Conservation (phyloP, 2,329 filamentous ascomycete species). For the Xylaria sp. region DNA sequence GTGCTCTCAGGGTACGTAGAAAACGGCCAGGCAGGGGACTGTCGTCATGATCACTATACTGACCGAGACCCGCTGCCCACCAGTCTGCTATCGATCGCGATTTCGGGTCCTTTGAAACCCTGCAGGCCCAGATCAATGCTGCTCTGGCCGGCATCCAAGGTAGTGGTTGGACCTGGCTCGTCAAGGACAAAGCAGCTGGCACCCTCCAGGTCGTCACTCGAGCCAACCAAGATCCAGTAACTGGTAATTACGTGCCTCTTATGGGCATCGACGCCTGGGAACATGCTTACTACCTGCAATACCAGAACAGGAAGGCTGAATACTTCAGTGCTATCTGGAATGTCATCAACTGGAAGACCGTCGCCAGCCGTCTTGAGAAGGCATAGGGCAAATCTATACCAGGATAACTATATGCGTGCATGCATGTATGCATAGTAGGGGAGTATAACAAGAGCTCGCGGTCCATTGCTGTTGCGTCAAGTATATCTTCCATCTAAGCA, state of each 20-base stretch:
- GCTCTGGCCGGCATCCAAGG: constrained; percentile 69
- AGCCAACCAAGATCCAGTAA: constrained; percentile 71
- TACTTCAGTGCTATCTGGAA: constrained; percentile 85
- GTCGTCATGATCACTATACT: not conserved
- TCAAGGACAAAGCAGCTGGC: constrained; percentile 61
- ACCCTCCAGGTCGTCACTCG: constrained; percentile 68
- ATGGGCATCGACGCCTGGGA: constrained; percentile 74
- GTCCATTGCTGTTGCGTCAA: not conserved
- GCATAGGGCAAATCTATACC: constrained; percentile 28
- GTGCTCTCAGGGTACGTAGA: constrained; percentile 51
- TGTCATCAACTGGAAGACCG: constrained; percentile 75
- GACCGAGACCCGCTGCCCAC: constrained; percentile 43
- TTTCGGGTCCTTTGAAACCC: constrained; percentile 65
- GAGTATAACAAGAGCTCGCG: constrained; percentile 1
- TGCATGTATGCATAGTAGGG: constrained; percentile 3
- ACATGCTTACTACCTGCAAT: constrained; percentile 69
- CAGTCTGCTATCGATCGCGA: constrained; percentile 62
- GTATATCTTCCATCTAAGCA: not conserved
- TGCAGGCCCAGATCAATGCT: constrained; percentile 64
- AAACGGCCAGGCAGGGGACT: not conserved
- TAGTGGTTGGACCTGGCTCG: constrained; percentile 75
- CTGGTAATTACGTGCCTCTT: constrained; percentile 60
- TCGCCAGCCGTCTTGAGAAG: constrained; percentile 47
- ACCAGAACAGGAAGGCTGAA: constrained; percentile 84
- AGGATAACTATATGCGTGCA: not conserved